These are phyloP conservation scores for Aureobasidium sp. DNA, from an alignment of 2,329 filamentous ascomycete genomes.

Conservation along the genomic window DNA sequence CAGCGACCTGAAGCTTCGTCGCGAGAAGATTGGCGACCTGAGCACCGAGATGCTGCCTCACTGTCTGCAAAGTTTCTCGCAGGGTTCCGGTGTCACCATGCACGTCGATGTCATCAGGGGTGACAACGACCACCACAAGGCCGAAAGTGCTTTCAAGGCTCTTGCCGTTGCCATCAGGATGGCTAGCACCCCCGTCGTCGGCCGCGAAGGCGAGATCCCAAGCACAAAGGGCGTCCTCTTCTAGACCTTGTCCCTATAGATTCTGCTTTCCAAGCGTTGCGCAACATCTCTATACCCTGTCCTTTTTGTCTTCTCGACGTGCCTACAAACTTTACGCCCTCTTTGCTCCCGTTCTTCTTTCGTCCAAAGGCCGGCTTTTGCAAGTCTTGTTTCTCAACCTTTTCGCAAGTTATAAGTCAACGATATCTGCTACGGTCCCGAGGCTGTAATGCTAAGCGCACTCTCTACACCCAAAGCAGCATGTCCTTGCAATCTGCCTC, in stretches of 20 bases:
- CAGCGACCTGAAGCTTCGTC: constrained; percentile 70
- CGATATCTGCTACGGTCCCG: background rate
- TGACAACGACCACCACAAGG: constrained; percentile 89
- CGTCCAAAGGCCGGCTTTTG: too few species aligned
- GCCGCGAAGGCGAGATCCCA: constrained; percentile 83
- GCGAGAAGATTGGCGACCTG: constrained; percentile 89
- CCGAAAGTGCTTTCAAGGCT: constrained; percentile 96
- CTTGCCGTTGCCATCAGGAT: constrained; percentile 74
- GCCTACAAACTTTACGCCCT: too few species aligned
- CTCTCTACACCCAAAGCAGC: background rate
- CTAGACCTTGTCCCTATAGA: constrained; percentile 14
- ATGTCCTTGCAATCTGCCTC: background rate
- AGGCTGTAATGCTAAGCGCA: background rate
- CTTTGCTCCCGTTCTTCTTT: too few species aligned
- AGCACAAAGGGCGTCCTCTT: constrained; percentile 90
- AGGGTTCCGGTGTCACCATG: constrained; percentile 81
- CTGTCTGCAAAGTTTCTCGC: constrained; percentile 87
- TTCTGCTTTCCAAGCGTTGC: too few species aligned
- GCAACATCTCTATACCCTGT: too few species aligned
- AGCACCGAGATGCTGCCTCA: constrained; percentile 97
- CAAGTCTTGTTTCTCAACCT: too few species aligned
- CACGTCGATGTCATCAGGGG: constrained; percentile 90
- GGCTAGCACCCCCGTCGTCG: constrained; percentile 65
- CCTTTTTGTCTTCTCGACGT: too few species aligned
- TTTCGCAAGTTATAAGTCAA: too few species aligned